Evolutionary conservation across 257 asterid genomes (phyloP), one percentile per base, ranked within the genome.

Genomic region (Gentiana straminea): DNA sequence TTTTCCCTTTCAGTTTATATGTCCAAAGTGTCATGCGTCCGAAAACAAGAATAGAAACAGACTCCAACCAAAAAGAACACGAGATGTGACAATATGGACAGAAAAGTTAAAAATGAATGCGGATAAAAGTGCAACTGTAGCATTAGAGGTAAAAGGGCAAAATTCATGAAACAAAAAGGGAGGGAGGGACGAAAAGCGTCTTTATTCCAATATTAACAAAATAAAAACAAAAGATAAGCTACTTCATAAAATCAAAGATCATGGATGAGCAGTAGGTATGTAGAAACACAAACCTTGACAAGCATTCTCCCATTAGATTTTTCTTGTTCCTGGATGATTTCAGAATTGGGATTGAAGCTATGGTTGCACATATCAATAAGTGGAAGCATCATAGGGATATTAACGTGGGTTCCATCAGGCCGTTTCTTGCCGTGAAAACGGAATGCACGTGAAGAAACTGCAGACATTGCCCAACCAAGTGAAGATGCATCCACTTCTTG

Each of bases 301-400:
- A 85, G 82, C 82, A 80, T 71, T 61, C 68, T 77, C 7, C 83
- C 77, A 3, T 77, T 61, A 51, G 56, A 58, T 8, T 79, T 71
- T 55, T 84, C 88, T 64, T 71, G 78, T 66, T 81, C 96, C 70
- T 92, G 99, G 44, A 83, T 77, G 33, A 92, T 88, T 67, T 92
- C 82, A 59, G 95, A 84, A 71, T 88, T 92, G 52, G 99, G 94
- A 57, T 63, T 65, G 81, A 92, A 92, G 81, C 91, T 92, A 73
- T 88, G 99, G 74, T 92, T 92, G 88, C 99, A 92, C 97, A 92
- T 92, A 70, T 92, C 99, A 58, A 92, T 81, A 7, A 92, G 81
- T 12, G 99, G 99, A 68, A 92, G 94, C 87, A 92, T 60, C 97
- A 88, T 85, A 8, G 91, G 94, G 55, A 77, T 75, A 62, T 71